Evolutionary conservation across 495 filamentous ascomycete genomes (phyloP).

Genomic region (Aspergillus carlsbadensis): DNA sequence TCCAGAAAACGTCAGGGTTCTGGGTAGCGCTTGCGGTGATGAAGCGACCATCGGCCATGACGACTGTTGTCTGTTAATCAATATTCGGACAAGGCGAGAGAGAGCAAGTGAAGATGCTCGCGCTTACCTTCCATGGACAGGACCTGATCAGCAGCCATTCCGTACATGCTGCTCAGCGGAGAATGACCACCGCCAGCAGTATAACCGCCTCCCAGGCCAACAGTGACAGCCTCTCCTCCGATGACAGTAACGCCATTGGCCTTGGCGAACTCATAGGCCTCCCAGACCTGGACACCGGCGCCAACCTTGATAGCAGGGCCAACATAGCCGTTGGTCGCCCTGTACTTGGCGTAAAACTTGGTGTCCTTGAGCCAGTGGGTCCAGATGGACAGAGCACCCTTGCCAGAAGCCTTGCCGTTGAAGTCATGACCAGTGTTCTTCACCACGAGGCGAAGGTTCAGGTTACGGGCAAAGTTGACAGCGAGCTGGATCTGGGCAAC

Average conservation of each 20-base stretch:
- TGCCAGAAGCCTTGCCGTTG: slow-evolving; percentile 56
- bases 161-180: slow-evolving; percentile 23
- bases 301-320: slow-evolving; percentile 57
- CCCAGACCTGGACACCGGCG: slow-evolving; percentile 51
- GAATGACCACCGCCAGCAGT: slow-evolving; percentile 43
- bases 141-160: slow-evolving; percentile 42
- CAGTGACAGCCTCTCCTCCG: slow-evolving; percentile 47
- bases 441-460: slow-evolving; percentile 57
- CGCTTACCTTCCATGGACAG: slow-evolving; percentile 35
- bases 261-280: slow-evolving; percentile 50
- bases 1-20: slow-evolving; percentile 63
- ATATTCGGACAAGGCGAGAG: neutral
- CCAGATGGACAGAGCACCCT: slow-evolving; percentile 59
- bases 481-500: slow-evolving; percentile 56
- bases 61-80: slow-evolving; percentile 25
- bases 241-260: slow-evolving; percentile 48
- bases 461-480: slow-evolving; percentile 64
- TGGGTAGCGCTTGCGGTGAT: slow-evolving; percentile 49
- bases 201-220: slow-evolving; percentile 42
- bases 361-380: slow-evolving; percentile 57
- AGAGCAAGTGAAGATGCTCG: neutral
- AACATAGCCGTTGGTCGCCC: slow-evolving; percentile 32
- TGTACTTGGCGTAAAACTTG: slow-evolving; percentile 35
- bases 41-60: slow-evolving; percentile 54
- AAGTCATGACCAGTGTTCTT: slow-evolving; percentile 76